phyloP scores from a whole-genome alignment of 805 yeast species.

The Hanseniaspora vineae region DNA sequence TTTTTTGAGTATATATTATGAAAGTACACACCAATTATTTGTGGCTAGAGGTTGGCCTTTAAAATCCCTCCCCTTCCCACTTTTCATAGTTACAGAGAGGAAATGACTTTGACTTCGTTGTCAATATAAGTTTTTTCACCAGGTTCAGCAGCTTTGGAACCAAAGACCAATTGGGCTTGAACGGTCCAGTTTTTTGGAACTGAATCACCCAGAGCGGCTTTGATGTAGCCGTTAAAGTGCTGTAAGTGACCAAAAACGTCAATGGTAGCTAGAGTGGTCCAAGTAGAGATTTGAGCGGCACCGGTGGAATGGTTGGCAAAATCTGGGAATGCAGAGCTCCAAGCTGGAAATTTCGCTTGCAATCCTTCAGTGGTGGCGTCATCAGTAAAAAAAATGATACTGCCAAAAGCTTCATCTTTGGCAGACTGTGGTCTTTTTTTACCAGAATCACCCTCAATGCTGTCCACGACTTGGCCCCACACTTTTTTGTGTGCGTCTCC shows the following conservation, averaged over 20 bases:
- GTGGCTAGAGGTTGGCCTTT: too few relatives aligned
- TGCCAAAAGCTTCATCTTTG: constrained; percentile 35
- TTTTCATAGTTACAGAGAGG: constrained; percentile 1
- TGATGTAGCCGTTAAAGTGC: constrained; percentile 36
- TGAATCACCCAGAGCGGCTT: constrained; percentile 26
- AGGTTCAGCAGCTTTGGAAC: constrained; percentile 27
- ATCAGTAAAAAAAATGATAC: constrained; percentile 38
- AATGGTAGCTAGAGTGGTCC: constrained; percentile 34
- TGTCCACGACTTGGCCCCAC: constrained; percentile 31
- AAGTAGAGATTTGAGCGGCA: constrained; percentile 36
- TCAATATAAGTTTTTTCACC: constrained; percentile 30
- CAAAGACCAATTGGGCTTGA: constrained; percentile 39
- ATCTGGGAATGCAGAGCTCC: constrained; percentile 32
- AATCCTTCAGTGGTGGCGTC: constrained; percentile 25
- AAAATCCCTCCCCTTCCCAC: too few relatives aligned
- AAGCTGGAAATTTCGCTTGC: constrained; percentile 31
- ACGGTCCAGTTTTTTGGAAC: constrained; percentile 33
- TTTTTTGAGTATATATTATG: too few relatives aligned
- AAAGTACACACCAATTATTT: too few relatives aligned
- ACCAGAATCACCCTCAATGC: constrained; percentile 26
- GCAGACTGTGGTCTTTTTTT: constrained; percentile 31
- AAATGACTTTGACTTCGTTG: constrained; percentile 28
- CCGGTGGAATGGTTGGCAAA: constrained; percentile 37
- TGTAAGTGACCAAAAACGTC: constrained; percentile 41
- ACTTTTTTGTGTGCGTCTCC: constrained; percentile 33